Base-by-base conservation (phyloP, 169 alveolate genomes). In the Cryptosporidium meleagridis region DNA sequence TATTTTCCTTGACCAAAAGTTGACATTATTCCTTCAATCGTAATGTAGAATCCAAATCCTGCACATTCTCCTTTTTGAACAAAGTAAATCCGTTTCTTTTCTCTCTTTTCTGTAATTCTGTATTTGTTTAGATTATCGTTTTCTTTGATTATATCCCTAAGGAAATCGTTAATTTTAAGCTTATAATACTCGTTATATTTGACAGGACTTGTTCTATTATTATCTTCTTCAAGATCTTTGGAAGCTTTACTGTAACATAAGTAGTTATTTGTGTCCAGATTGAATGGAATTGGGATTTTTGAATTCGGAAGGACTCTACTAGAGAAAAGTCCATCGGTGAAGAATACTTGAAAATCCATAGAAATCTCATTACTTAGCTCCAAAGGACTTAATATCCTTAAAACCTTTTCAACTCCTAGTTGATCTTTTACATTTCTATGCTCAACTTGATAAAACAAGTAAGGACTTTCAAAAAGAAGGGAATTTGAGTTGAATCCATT, bases 371-470 rank as follows among this genome's bases (percentile, higher is more conserved):
- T 80, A 33, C 23, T 9, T 12, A 80, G 37, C 44, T 80, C 69
- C 0, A 80, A 16, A 7, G 75, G 89, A 23, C 89, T 80, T 31
- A 35, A n/a, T 18, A 80, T 44, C 16, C 61, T 59, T 33, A 80
- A 8, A 5, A 31, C 14, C 48, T 80, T 80, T 35, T 59, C 62
- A 21, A 80, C 31, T 35, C 80, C 89, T 14, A 80, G 21, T 21
- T 29, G 29, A 16, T 61, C 69, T 8, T 7, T 33, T 10, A 55
- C n/a, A 41, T 37, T 53, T 14, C 23, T 51, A 31, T 80, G 35
- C n/a, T 80, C 89, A 8, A 80, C 67, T 29, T 80, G 41, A 37
- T 41, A 59, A 12, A 80, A 65, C 4, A 80, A 33, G 52, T 80
- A 80, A 31, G 89, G 89, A 44, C 55, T 29, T 12, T 44, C 35